A percentile compares a stretch with the other conserved stretches of the same genome.
phyloP scores from a whole-genome alignment of 352 stramenopile species.

The Phytophthora kernoviae region DNA sequence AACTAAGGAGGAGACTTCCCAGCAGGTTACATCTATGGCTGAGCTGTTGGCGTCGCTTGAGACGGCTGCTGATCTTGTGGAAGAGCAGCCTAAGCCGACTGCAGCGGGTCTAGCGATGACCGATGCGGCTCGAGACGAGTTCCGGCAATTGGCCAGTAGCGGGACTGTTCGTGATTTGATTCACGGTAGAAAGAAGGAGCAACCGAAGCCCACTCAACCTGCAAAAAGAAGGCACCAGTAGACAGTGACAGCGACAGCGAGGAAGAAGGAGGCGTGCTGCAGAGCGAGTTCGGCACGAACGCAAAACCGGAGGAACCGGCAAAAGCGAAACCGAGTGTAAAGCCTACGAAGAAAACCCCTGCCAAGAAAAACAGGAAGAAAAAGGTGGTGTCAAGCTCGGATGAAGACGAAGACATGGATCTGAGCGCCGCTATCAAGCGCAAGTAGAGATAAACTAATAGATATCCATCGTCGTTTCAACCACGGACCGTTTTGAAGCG shows the following conservation, averaged over 20 bases:
- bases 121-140: slow-evolving; percentile 50
- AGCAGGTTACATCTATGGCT: slow-evolving; percentile 73
- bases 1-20: slow-evolving; percentile 50
- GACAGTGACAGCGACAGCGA: slow-evolving; percentile 72
- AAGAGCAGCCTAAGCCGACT: slow-evolving; percentile 18
- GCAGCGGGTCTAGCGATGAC: slow-evolving; percentile 30
- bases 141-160: slow-evolving; percentile 63
- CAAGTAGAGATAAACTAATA: slow-evolving; percentile 53
- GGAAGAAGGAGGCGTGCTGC: slow-evolving; percentile 70
- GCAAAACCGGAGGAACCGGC: slow-evolving; percentile 15
- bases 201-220: slow-evolving; percentile 8
- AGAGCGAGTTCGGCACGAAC: slow-evolving; percentile 67
- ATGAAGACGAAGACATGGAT: slow-evolving; percentile 62
- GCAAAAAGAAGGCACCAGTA: slow-evolving; percentile 27
- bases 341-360: slow-evolving; percentile 15
- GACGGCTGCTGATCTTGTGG: slow-evolving; percentile 45
- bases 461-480: slow-evolving; percentile 19
- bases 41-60: slow-evolving; percentile 77
- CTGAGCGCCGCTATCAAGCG: slow-evolving; percentile 77
- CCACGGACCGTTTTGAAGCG: slow-evolving; percentile 22
- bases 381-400: slow-evolving; percentile 45
- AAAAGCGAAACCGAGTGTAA: slow-evolving; percentile 16
- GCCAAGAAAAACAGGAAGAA: slow-evolving; percentile 50
- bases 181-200: slow-evolving; percentile 28
- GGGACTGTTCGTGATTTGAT: slow-evolving; percentile 53